phyloP scores from a whole-genome alignment of 1,139 yeast genomes.

The Yamadazyma aaseri region DNA sequence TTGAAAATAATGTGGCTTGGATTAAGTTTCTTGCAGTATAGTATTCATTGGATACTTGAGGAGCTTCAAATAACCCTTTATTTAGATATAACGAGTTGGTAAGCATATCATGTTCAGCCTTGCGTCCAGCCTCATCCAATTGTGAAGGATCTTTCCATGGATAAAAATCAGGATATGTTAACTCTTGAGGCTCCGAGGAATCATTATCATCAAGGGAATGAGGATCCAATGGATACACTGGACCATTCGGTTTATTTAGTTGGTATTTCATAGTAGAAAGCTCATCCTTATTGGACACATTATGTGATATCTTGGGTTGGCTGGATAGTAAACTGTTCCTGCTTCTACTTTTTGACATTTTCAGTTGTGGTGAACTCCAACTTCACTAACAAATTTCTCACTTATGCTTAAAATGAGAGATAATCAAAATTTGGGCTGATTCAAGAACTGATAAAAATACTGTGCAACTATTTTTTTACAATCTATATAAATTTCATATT shows the following conservation, averaged over 20 bases:
- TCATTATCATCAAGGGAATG: conserved; percentile 10
- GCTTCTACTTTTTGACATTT: conserved; percentile 36
- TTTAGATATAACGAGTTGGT: conserved; percentile 35
- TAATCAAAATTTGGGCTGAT: no score
- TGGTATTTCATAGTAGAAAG: conserved; percentile 34
- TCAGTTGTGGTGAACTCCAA: no score
- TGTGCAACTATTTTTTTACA: no score
- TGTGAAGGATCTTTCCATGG: conserved; percentile 72
- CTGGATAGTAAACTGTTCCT: conserved; percentile 37
- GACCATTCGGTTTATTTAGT: conserved; percentile 35
- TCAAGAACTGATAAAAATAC: no score
- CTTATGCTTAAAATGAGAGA: no score
- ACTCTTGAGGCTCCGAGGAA: conserved; percentile 5
- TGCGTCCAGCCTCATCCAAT: conserved; percentile 34
- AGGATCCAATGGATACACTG: conserved; percentile 35
- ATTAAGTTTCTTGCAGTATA: conserved; percentile 52
- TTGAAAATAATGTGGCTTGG: conserved; percentile 41
- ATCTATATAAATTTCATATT: neutral
- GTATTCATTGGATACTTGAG: conserved; percentile 55
- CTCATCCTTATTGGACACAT: conserved; percentile 33
- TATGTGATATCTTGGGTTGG: conserved; percentile 25
- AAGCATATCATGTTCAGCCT: conserved; percentile 26
- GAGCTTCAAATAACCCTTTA: conserved; percentile 51
- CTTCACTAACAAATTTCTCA: no score
- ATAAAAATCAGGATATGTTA: conserved; percentile 68